Conservation (phyloP, 768 basidiomycete genomes). For the Lentinula aciculospora region DNA sequence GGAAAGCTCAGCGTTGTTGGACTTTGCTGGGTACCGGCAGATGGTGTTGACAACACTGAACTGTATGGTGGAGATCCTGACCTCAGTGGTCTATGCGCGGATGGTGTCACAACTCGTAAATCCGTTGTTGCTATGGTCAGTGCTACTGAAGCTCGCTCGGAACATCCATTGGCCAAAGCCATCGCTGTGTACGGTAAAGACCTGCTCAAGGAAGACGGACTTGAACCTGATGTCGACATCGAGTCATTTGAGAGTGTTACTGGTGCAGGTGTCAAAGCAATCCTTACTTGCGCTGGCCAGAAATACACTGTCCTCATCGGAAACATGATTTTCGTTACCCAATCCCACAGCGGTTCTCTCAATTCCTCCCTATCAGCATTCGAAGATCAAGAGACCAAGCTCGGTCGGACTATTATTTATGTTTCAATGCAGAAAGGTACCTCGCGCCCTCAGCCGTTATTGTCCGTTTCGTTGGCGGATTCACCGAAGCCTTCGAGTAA, state of each 20-base stretch:
- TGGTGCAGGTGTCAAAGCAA: conserved; percentile 82
- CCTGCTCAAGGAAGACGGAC: conserved; percentile 37
- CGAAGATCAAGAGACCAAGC: conserved; percentile 60
- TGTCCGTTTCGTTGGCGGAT: conserved; percentile 85
- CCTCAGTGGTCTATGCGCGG: conserved; percentile 46
- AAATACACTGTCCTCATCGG: conserved; percentile 68
- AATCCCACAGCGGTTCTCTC: conserved; percentile 44
- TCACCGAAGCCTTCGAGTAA: conserved; percentile 80
- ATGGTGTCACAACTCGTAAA: conserved; percentile 54
- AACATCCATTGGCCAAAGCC: conserved; percentile 95
- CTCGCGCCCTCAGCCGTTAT: conserved; percentile 50
- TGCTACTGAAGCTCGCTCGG: conserved; percentile 85
- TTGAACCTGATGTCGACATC: conserved; percentile 51
- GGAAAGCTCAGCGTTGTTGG: conserved; percentile 86
- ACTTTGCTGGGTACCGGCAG: conserved; percentile 62
- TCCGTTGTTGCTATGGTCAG: conserved; percentile 77
- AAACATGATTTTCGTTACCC: conserved; percentile 64
- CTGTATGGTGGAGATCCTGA: conserved; percentile 37
- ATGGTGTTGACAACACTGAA: conserved; percentile 23
- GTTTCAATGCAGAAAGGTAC: conserved; percentile 54
- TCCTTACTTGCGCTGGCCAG: conserved; percentile 46
- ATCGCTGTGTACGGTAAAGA: conserved; percentile 80
- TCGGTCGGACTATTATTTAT: conserved; percentile 84
- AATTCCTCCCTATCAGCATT: conserved; percentile 60
- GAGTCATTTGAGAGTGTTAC: conserved; percentile 82